A percentile compares a stretch with the other conserved stretches of the same genome.
These are phyloP conservation scores for Citrus reticulata DNA, from an alignment of 345 rosid genomes.

Conservation along the genomic window DNA sequence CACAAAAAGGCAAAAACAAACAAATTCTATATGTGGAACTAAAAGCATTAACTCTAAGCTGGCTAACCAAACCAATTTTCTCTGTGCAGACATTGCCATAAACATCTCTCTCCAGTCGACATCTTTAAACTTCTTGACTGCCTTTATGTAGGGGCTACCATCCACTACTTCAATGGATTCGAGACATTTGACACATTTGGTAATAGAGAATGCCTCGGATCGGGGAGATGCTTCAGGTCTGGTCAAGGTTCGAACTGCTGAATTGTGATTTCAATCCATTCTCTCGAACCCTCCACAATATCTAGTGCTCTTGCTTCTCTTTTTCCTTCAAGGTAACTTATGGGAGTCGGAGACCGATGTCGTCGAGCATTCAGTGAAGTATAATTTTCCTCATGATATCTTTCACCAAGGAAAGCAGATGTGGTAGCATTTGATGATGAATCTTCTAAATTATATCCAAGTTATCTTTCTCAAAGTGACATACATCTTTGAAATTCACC, in stretches of 20 bases:
- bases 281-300: neutral
- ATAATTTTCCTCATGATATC: neutral
- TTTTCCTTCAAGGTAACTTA: neutral
- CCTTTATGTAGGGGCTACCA: constrained; percentile 2
- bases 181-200: neutral
- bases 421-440: constrained; percentile 1
- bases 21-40: neutral
- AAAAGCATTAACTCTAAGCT: neutral
- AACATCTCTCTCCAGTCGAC: constrained; percentile 1
- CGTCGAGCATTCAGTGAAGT: neutral
- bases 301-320: neutral
- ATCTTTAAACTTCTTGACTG: constrained; percentile 10
- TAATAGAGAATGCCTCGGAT: constrained; percentile 6
- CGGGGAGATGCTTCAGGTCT: neutral
- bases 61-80: constrained; percentile 7
- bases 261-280: neutral
- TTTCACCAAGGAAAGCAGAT: neutral
- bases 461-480: neutral
- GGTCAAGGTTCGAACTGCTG: neutral
- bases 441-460: neutral
- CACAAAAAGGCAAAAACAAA: neutral
- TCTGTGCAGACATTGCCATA: constrained; percentile 7
- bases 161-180: constrained; percentile 10
- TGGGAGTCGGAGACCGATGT: neutral
- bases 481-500: neutral